phyloP scores from a whole-genome alignment of 768 basidiomycete genomes.

The Dentipellis fragilis region DNA sequence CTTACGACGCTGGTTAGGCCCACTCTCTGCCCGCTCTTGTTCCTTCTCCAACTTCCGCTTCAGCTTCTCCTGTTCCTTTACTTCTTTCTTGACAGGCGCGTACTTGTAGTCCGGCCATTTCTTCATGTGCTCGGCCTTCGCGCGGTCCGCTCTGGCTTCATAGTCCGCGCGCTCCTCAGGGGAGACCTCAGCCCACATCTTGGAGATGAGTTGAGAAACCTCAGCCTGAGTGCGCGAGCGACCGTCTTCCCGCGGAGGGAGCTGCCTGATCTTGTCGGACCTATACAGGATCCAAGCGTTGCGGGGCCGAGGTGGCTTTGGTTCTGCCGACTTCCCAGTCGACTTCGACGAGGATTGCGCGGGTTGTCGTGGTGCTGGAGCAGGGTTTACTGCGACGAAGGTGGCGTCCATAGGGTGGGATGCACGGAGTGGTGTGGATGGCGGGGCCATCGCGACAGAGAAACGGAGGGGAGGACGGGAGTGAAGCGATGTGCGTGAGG shows the following conservation, averaged over 20 bases:
- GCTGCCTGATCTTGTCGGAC: constrained; percentile 29
- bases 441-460: background rate
- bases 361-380: background rate
- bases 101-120: constrained; percentile 13
- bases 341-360: background rate
- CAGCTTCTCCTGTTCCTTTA: constrained; percentile 8
- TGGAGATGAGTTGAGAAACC: constrained; percentile 31
- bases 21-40: background rate
- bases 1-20: background rate
- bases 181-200: constrained; percentile 30
- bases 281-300: constrained; percentile 45
- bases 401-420: background rate
- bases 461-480: background rate
- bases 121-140: constrained; percentile 10
- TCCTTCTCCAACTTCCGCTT: constrained; percentile 10
- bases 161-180: constrained; percentile 19
- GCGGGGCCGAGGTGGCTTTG: constrained; percentile 27
- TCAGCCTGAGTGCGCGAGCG: constrained; percentile 28
- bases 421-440: background rate
- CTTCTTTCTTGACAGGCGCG: constrained; percentile 8
- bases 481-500: too few relatives aligned
- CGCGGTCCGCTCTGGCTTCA: constrained; percentile 8
- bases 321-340: constrained; percentile 3
- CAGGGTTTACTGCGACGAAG: background rate
- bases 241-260: constrained; percentile 17